Evolutionary conservation across 1,284 basidiomycete genomes (phyloP), one percentile per base, ranked within the genome.

Genomic region (Ustilago hordei): DNA sequence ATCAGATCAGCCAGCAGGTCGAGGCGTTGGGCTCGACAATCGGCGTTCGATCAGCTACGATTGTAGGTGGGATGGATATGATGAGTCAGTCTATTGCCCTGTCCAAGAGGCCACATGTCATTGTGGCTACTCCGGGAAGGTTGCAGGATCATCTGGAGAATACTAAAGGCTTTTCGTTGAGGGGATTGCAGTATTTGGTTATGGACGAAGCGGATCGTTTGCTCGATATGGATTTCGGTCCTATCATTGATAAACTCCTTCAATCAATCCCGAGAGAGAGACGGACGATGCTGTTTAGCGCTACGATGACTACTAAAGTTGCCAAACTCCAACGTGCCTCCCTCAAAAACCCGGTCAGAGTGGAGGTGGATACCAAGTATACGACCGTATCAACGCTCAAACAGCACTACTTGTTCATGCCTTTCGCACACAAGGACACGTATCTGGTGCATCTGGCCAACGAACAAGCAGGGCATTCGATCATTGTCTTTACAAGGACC

Each of bases 271-370:
- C 97, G 19, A 93, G 92, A 83, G 95, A 99, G 83, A 91, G 97
- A 23, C 93, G 92, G 39, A 99, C 97, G 0, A 98, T 95, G 86
- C 90, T 99, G 1, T 99, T 97, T 89, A 97, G 95, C 15, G 97
- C 97, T 1, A 99, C 97, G n/a, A 99, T 99, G 95, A 98, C 96
- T 2, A 97, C 95, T 28, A 99, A 98, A 87, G 95, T 99, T 11
- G 95, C 94, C 31, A 98, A 99, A 87, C 89, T 99, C 8, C 96
- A 99, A 86, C 89, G 97, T 63, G 96, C 97, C n/a, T 95, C 93
- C 89, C 89, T 99, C 82, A 91, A 91, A 60, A 97, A 97, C 85
- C 97, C 97, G 8, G 91, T 98, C n/a, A 90, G 94, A 75, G 92
- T 99, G 8, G 95, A 99, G 87, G 95, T 94, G 92, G 43, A 82